A percentile compares a stretch with the other conserved stretches of the same genome.
These are phyloP conservation scores for Populus ilicifolia DNA, from an alignment of 345 rosid genomes.

Conservation along the genomic window DNA sequence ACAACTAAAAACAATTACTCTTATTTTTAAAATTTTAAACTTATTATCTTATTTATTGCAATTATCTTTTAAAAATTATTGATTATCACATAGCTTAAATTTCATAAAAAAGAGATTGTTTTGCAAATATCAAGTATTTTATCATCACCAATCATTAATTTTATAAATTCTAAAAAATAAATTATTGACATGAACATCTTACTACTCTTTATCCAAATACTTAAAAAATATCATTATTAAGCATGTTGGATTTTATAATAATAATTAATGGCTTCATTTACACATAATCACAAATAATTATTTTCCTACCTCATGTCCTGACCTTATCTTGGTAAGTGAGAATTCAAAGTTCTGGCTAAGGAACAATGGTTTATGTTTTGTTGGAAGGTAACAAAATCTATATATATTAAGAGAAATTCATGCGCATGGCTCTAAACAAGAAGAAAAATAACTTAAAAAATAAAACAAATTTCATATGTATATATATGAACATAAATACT, in stretches of 20 bases:
- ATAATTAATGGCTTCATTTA: neutral
- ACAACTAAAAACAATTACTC: no score
- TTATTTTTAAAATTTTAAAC: no score
- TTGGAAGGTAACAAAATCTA: neutral
- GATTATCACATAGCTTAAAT: no score
- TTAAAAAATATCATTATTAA: no score
- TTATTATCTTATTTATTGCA: no score
- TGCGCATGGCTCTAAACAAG: neutral
- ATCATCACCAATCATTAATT: no score
- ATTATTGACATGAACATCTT: no score
- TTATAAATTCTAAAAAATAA: no score
- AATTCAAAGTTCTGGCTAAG: neutral
- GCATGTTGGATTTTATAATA: neutral
- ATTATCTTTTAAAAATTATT: no score
- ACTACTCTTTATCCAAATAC: no score
- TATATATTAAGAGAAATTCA: neutral
- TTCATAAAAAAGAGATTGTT: no score
- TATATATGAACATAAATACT: constrained; percentile 14
- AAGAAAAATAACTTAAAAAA: neutral
- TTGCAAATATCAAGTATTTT: no score
- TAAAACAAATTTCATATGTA: constrained; percentile 18
- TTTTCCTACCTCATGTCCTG: neutral
- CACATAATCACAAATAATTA: neutral
- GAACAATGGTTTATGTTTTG: neutral
- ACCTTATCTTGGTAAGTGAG: neutral